Evolutionary conservation across 2,329 filamentous ascomycete genomes (phyloP), one percentile per base, ranked within the genome.

Genomic region (Pseudogymnoascus sp.): DNA sequence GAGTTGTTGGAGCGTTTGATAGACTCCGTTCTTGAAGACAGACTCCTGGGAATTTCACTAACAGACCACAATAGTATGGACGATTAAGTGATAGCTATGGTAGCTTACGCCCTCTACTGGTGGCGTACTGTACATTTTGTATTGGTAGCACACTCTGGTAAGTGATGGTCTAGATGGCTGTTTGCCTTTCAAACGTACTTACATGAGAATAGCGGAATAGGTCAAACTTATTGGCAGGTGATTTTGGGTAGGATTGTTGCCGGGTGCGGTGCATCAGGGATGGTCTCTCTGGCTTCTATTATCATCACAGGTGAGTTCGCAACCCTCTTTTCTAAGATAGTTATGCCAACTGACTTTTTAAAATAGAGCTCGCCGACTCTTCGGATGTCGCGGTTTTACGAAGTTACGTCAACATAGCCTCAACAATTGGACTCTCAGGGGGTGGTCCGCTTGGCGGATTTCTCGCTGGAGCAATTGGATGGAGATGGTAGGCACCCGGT

Each of bases 1-100:
- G 28, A 31, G 61, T 60, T 45, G 9, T 25, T 59, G 52, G 5
- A 38, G 31, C 12, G 28, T 60, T 37, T 16, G 60, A 45, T 25
- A 23, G 21, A 12, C 21, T 45, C 23, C 2, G 41, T 4, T 23
- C 6, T 28, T 16, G 14, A 52, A 16, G 45, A 9, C 23, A 11
- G 9, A 8, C 23, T 25, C 23, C 14, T 3, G 23, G 2, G 2
- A 16, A 28, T 59, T 59, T 21, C 11, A 37, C 37, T 37, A 21
- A 37, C 31, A 37, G n/a, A 5, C 12, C 31, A 16, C 18, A 60
- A 58, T 59, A 67, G 65, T 67, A 67, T 11, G 37, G 58, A 21
- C 18, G 58, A 25, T 28, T 59, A 31, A 37, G 58, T 59, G 58
- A 59, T 59, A 59, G 38, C 12, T 59, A 37, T 28, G 58, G 58